Conservation (phyloP, 345 rosid species). For the Hirschfeldia incana region DNA sequence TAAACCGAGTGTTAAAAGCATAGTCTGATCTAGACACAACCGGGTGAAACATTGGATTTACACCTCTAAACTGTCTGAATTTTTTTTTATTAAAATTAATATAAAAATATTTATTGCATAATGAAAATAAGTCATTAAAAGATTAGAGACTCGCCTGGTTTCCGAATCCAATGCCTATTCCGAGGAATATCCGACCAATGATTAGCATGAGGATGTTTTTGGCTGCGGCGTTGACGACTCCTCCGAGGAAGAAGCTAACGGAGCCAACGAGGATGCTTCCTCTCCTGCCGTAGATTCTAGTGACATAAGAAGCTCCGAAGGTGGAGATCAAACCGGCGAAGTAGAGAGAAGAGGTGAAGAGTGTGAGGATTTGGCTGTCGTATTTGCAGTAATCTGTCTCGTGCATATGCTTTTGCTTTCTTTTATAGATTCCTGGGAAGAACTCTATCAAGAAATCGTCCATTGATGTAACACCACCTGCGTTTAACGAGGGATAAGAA, state of each 20-base stretch:
- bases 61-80: too few species aligned
- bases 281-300: conserved; percentile 64
- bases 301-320: conserved; percentile 71
- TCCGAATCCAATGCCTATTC: conserved; percentile 83
- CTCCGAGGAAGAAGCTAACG: conserved; percentile 78
- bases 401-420: conserved; percentile 61
- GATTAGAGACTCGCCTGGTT: conserved; percentile 56
- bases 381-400: conserved; percentile 97
- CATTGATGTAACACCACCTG: conserved; percentile 98
- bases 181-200: conserved; percentile 69
- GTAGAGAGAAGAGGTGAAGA: conserved; percentile 86
- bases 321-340: conserved; percentile 82
- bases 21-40: not conserved
- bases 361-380: conserved; percentile 74
- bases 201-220: conserved; percentile 66
- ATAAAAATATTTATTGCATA: too few species aligned
- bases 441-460: conserved; percentile 86
- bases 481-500: not conserved
- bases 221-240: conserved; percentile 66
- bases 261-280: conserved; percentile 77
- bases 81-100: too few species aligned
- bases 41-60: not conserved
- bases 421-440: conserved; percentile 64
- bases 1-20: not conserved
- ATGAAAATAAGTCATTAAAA: not conserved